Percentiles rank a stretch among this genome's conserved stretches.
Conservation (phyloP, 192 early-diverging fungal genomes). For the Fimicolochytrium jonesii region DNA sequence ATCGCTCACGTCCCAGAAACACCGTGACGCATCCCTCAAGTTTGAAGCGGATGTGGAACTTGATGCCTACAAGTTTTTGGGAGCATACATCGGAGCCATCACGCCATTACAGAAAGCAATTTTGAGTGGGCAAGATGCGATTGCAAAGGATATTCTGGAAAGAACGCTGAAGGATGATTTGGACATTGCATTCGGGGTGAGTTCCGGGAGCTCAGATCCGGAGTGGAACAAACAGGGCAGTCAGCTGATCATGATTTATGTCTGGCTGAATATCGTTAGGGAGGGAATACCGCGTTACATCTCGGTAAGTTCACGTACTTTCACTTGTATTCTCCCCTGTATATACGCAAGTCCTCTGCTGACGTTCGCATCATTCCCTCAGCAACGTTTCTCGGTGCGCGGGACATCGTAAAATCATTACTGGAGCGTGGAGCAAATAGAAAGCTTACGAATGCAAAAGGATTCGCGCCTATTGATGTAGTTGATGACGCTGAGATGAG, state of each 20-base stretch:
- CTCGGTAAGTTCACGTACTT: constrained; percentile 39
- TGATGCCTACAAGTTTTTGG: constrained; percentile 63
- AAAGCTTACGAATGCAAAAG: constrained; percentile 53
- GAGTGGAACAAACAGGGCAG: too few species aligned
- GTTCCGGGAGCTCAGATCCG: too few species aligned
- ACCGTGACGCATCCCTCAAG: constrained; percentile 34
- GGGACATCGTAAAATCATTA: constrained; percentile 52
- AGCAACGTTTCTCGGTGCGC: constrained; percentile 58
- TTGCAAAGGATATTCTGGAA: constrained; percentile 68
- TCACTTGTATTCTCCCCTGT: too few species aligned
- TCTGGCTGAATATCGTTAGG: constrained; percentile 40
- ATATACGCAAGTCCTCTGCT: too few species aligned
- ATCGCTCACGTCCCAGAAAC: constrained; percentile 29
- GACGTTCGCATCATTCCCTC: too few species aligned
- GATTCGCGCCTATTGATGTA: constrained; percentile 57
- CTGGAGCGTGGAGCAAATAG: constrained; percentile 63
- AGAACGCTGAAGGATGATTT: constrained; percentile 63
- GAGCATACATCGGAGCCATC: constrained; percentile 61
- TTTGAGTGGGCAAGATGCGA: constrained; percentile 51
- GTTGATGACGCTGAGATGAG: constrained; percentile 44
- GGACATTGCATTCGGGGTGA: constrained; percentile 58
- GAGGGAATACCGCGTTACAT: constrained; percentile 68
- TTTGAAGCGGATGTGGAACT: constrained; percentile 48
- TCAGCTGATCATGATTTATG: too few species aligned
- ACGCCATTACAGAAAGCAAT: constrained; percentile 63